A percentile compares a stretch with the other conserved stretches of the same genome.
phyloP scores from a whole-genome alignment of 2,329 filamentous ascomycete genomes.

The Ilyonectria mors-panacis region DNA sequence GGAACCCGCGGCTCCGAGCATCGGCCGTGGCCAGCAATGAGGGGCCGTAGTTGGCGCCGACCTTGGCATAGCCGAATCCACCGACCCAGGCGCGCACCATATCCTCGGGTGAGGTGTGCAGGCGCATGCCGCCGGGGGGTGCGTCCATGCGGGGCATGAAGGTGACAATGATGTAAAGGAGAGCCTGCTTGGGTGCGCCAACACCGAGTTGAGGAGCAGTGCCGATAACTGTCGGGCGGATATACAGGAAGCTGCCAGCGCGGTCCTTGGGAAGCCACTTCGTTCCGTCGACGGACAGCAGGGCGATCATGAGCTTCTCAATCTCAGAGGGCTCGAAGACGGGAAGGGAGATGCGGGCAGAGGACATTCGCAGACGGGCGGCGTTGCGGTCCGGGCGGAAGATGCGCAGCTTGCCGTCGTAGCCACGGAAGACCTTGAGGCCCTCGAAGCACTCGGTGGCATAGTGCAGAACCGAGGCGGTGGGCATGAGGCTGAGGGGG shows the following conservation, averaged over 20 bases:
- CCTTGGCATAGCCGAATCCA: conserved; percentile 92
- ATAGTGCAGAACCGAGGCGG: conserved; percentile 87
- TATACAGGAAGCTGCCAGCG: conserved; percentile 82
- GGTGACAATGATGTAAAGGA: conserved; percentile 85
- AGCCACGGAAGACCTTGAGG: conserved; percentile 84
- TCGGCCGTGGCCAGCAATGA: conserved; percentile 83
- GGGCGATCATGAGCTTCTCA: conserved; percentile 79
- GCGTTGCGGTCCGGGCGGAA: conserved; percentile 85
- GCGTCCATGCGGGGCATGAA: conserved; percentile 73
- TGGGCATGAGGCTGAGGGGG: conserved; percentile 83
- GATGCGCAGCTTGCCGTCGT: conserved; percentile 80
- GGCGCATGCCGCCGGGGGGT: conserved; percentile 73
- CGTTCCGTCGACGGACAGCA: conserved; percentile 80
- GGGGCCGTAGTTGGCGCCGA: conserved; percentile 95
- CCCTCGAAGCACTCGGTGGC: conserved; percentile 94
- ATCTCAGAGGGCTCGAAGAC: conserved; percentile 80
- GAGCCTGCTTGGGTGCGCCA: conserved; percentile 83
- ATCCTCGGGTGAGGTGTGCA: conserved; percentile 85
- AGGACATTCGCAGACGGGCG: conserved; percentile 73
- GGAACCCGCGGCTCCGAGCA: conserved; percentile 80
- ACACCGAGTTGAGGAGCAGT: conserved; percentile 87
- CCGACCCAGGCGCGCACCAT: conserved; percentile 94
- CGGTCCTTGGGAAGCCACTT: conserved; percentile 84
- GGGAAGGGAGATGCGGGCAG: conserved; percentile 80
- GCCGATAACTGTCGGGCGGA: conserved; percentile 89